Evolutionary conservation across 768 basidiomycete genomes (phyloP), one percentile per base, ranked within the genome.

Genomic region (Mrakia frigida): DNA sequence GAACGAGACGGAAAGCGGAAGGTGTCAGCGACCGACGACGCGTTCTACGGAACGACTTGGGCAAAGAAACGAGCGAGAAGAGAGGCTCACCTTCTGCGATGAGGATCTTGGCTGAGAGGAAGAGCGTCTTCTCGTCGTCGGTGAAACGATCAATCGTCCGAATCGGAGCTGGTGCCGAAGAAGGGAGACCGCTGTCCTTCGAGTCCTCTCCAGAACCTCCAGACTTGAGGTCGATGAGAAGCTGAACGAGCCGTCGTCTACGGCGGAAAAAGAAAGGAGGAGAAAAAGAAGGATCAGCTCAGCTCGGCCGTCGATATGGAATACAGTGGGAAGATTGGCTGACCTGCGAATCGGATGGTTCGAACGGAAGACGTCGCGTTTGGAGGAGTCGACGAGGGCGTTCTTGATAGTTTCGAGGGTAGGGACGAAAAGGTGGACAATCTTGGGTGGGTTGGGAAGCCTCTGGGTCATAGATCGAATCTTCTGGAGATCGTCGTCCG

Each of bases 101-200:
- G 13, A 74, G 61, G 31, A 74, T 63, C 6, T n/a, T 35, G 2
- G 41, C 41, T 5, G 39, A 41, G 59, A 28, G 31, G 41, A 74
- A 60, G 59, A 74, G 41, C 21, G 37, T 39, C 31, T 67, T 75
- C 41, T 69, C 63, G 4, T 67, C 67, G 65, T 67, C 61, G 10
- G 74, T 46, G 67, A 75, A 74, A 4, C 43, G 35, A 65, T 74
- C 73, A 3, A 74, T 25, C 61, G 73, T 74, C n/a, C 56, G 28
- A 6, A 50, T 33, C 11, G 59, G 56, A 11, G 43, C 59, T 13
- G 59, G 59, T 21, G 59, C 33, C 35, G 31, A 28, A 2, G 53
- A 25, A 16, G 72, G 35, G n/a, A 61, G 11, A 3, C 72, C 72
- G 2, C 33, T 60, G 11, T 70, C 69, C 21, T 52, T 35, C 3